These are phyloP conservation scores for Aquilaria malaccensis DNA, from an alignment of 345 rosid genomes.

Conservation along the genomic window DNA sequence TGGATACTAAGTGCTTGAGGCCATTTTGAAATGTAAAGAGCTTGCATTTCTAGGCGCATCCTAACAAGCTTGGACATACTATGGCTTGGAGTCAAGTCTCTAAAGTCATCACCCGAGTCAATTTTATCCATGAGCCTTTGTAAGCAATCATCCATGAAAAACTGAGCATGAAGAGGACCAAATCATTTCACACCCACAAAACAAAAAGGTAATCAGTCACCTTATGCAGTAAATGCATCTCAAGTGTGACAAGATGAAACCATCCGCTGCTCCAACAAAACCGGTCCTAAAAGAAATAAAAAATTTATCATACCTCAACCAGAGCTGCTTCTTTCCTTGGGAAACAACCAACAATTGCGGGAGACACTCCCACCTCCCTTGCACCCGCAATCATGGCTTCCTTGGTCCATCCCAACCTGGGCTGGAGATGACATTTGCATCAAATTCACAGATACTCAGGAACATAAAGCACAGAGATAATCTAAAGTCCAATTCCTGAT, in stretches of 20 bases:
- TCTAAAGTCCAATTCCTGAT: not conserved
- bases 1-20: constrained; percentile 97
- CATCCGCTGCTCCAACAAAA: not conserved
- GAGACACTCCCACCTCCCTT: constrained; percentile 80
- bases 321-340: constrained; percentile 83
- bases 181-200: not conserved
- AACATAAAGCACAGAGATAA: not conserved
- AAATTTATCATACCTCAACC: constrained; percentile 52
- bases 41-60: constrained; percentile 84
- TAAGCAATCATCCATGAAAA: constrained; percentile 85
- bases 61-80: constrained; percentile 60
- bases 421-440: constrained; percentile 22
- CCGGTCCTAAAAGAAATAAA: constrained; percentile 1
- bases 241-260: not conserved
- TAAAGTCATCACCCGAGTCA: constrained; percentile 51
- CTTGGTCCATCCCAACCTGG: constrained; percentile 75
- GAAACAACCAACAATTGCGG: constrained; percentile 82
- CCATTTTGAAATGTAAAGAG: constrained; percentile 89
- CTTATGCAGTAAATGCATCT: not conserved
- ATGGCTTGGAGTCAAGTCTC: constrained; percentile 55
- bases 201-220: not conserved
- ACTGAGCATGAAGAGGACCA: constrained; percentile 27
- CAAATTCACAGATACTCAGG: too few relatives aligned
- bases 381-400: constrained; percentile 92
- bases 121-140: constrained; percentile 63